Conservation (phyloP, 2,329 filamentous ascomycete genomes). For the Escovopsis weberi region DNA sequence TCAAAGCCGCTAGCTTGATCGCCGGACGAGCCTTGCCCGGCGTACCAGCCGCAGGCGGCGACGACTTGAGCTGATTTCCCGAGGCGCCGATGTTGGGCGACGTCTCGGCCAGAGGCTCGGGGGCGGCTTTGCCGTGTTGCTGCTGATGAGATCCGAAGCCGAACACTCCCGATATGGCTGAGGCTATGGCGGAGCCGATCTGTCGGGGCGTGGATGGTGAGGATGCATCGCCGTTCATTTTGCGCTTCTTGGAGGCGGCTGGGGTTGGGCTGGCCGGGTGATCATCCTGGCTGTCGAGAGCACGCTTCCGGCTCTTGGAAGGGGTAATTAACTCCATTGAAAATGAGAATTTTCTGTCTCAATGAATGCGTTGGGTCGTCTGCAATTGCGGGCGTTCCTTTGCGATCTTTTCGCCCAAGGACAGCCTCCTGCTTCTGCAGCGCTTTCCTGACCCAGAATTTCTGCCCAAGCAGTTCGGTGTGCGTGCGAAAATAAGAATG, state of each 20-base stretch:
- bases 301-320: conserved; percentile 11
- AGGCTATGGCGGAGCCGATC: conserved; percentile 16
- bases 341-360: too few species aligned
- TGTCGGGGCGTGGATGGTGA: conserved; percentile 17
- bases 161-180: conserved; percentile 16
- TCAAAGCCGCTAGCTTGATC: conserved; percentile 22
- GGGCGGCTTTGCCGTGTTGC: conserved; percentile 5
- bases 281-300: conserved; percentile 6
- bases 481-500: too few species aligned
- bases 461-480: too few species aligned
- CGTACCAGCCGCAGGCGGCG: conserved; percentile 5
- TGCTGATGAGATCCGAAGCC: conserved; percentile 7
- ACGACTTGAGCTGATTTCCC: conserved; percentile 2
- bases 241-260: conserved; percentile 16
- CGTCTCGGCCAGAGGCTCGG: neutral
- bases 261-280: conserved; percentile 13
- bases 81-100: neutral
- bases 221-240: conserved; percentile 14
- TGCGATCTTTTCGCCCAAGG: too few species aligned
- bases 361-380: too few species aligned
- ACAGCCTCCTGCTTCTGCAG: too few species aligned
- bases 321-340: conserved; percentile 14
- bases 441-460: too few species aligned
- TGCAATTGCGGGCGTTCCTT: too few species aligned
- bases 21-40: conserved; percentile 15